Percentiles rank a stretch among this genome's conserved stretches.
Evolutionary conservation across 177 flowering plant species (phyloP).

Genomic region (Vitis hybrid): DNA sequence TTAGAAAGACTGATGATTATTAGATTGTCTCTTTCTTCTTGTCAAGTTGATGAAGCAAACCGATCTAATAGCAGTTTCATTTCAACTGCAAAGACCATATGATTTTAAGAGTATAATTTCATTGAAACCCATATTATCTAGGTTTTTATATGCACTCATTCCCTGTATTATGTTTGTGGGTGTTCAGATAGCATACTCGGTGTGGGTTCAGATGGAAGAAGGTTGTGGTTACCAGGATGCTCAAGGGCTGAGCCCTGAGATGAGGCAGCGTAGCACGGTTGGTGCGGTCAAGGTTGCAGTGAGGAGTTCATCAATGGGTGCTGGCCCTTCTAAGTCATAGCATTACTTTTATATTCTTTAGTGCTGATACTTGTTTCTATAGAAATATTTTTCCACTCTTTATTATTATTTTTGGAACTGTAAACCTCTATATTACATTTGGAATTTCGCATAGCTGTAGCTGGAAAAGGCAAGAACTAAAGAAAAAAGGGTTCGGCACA

Average conservation of each 20-base stretch:
- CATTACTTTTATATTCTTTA: constrained; percentile 5
- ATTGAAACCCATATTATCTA: neutral
- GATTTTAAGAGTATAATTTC: no score
- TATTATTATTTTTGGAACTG: neutral
- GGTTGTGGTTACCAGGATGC: constrained; percentile 27
- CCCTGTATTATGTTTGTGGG: constrained; percentile 2
- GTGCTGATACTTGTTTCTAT: neutral
- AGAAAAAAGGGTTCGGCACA: no score
- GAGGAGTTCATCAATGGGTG: constrained; percentile 55
- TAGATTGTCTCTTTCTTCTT: no score
- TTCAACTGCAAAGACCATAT: no score
- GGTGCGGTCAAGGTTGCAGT: constrained; percentile 87
- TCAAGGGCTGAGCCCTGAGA: constrained; percentile 54
- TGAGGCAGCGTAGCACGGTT: constrained; percentile 64
- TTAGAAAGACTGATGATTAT: no score
- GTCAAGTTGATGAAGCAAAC: no score
- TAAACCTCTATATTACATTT: neutral
- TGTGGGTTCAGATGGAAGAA: constrained; percentile 77
- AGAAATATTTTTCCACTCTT: neutral
- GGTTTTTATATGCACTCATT: no score
- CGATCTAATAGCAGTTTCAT: no score
- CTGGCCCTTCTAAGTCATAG: constrained; percentile 52
- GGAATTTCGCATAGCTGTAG: neutral
- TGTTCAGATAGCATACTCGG: constrained; percentile 77
- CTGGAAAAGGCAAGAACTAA: no score